These are phyloP conservation scores for Ascochyta koolunga DNA, from an alignment of 2,329 filamentous ascomycete species.

Conservation along the genomic window DNA sequence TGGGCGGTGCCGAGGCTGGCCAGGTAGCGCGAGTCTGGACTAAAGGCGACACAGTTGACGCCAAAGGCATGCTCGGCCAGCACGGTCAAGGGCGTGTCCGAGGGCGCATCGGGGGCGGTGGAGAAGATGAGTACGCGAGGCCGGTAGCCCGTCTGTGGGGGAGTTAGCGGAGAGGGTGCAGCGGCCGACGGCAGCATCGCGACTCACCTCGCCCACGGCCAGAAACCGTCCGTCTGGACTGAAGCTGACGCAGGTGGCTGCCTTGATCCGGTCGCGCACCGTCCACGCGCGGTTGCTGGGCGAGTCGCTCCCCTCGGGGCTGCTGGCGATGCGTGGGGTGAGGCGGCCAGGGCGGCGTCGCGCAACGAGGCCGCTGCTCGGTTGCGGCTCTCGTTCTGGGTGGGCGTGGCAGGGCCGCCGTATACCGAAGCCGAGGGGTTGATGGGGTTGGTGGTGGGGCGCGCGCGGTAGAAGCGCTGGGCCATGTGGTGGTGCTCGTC, in stretches of 20 bases:
- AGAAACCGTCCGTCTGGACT: slow-evolving; percentile 86
- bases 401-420: slow-evolving; percentile 61
- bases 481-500: slow-evolving; percentile 67
- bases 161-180: slow-evolving; percentile 34
- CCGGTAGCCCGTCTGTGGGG: slow-evolving; percentile 77
- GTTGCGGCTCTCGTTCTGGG: slow-evolving; percentile 59
- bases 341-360: slow-evolving; percentile 53
- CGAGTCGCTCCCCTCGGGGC: slow-evolving; percentile 63
- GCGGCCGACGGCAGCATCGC: background rate
- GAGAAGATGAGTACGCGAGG: slow-evolving; percentile 91
- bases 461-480: slow-evolving; percentile 90
- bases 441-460: slow-evolving; percentile 71
- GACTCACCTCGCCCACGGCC: slow-evolving; percentile 80
- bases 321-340: slow-evolving; percentile 53
- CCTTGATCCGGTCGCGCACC: slow-evolving; percentile 90
- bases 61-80: slow-evolving; percentile 91
- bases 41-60: slow-evolving; percentile 88
- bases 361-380: slow-evolving; percentile 63
- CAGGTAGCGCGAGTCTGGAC: slow-evolving; percentile 81
- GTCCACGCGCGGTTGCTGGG: slow-evolving; percentile 76
- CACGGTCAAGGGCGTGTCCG: slow-evolving; percentile 81
- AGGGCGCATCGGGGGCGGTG: slow-evolving; percentile 74
- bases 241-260: slow-evolving; percentile 86
- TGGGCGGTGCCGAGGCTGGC: slow-evolving; percentile 88
- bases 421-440: slow-evolving; percentile 64